Conservation (phyloP, 73 alveolate species). For the Paramecium biaurelia region DNA sequence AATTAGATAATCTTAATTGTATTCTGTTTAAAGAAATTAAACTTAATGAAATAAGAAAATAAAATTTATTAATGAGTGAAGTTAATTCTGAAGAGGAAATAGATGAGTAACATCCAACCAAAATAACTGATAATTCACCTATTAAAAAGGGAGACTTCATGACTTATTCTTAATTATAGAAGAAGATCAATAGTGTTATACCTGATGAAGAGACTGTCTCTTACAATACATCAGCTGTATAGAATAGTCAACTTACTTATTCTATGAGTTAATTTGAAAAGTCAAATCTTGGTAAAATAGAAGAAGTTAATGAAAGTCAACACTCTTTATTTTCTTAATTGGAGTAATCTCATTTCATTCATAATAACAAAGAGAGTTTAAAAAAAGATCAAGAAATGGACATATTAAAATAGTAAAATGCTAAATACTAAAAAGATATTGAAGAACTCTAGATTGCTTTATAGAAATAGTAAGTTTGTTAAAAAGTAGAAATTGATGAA, state of each 20-base stretch:
- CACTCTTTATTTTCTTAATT: slow-evolving; percentile 16
- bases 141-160: slow-evolving; percentile 35
- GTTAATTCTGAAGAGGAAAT: slow-evolving; percentile 28
- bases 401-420: not conserved
- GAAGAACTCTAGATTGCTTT: not conserved
- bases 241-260: slow-evolving; percentile 20
- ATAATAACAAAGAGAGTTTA: not conserved
- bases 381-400: not conserved
- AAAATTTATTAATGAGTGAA: slow-evolving; percentile 20
- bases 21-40: not conserved
- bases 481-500: slow-evolving; percentile 6
- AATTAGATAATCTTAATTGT: not conserved
- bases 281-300: not conserved
- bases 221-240: not conserved
- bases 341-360: not conserved
- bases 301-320: slow-evolving; percentile 31
- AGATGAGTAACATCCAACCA: not conserved
- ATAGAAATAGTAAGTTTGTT: not conserved
- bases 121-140: not conserved
- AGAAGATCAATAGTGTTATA: not conserved
- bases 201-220: slow-evolving; percentile 53
- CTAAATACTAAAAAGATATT: not conserved
- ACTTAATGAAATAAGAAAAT: not conserved
- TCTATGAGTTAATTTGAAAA: not conserved
- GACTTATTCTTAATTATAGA: not conserved